Percentiles rank a stretch among this genome's conserved stretches.
Evolutionary conservation across 805 yeast species (phyloP).

Genomic region (Helenozyma rhizophorensis): DNA sequence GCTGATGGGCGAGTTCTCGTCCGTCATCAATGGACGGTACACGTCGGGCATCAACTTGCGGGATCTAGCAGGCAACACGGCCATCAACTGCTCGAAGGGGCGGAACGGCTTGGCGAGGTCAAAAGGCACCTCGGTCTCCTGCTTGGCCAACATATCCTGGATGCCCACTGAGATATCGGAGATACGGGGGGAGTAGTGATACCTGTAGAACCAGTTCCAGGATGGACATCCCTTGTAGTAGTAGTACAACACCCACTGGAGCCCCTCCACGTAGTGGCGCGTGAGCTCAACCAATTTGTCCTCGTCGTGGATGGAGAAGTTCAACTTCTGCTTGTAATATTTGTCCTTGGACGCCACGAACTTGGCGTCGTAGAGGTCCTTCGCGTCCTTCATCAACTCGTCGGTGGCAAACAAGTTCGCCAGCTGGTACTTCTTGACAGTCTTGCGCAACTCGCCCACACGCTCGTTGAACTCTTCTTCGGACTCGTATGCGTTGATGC

Average conservation of each 20-base stretch:
- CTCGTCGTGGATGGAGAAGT: constrained; percentile 58
- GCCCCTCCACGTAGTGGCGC: constrained; percentile 84
- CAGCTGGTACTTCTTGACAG: constrained; percentile 60
- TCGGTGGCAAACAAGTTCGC: constrained; percentile 62
- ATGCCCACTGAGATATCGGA: constrained; percentile 80
- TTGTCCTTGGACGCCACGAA: constrained; percentile 78
- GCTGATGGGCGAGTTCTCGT: constrained; percentile 75
- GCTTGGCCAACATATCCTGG: constrained; percentile 39
- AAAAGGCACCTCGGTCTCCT: constrained; percentile 44
- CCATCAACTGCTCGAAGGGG: constrained; percentile 96
- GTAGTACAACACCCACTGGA: constrained; percentile 94
- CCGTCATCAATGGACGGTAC: constrained; percentile 81
- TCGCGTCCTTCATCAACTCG: constrained; percentile 41
- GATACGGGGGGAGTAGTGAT: constrained; percentile 92
- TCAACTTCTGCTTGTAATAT: constrained; percentile 81
- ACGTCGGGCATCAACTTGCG: constrained; percentile 69
- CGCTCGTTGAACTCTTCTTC: constrained; percentile 61
- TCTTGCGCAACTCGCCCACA: constrained; percentile 45
- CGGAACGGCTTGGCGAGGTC: constrained; percentile 73
- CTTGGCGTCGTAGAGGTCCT: constrained; percentile 65
- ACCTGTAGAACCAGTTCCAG: constrained; percentile 91
- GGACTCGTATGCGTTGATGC: constrained; percentile 62
- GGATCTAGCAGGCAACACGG: constrained; percentile 93
- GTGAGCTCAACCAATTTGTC: constrained; percentile 60
- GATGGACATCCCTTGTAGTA: constrained; percentile 89